These are phyloP conservation scores for Colletotrichum limetticola DNA, from an alignment of 2,329 filamentous ascomycete genomes.

Conservation along the genomic window DNA sequence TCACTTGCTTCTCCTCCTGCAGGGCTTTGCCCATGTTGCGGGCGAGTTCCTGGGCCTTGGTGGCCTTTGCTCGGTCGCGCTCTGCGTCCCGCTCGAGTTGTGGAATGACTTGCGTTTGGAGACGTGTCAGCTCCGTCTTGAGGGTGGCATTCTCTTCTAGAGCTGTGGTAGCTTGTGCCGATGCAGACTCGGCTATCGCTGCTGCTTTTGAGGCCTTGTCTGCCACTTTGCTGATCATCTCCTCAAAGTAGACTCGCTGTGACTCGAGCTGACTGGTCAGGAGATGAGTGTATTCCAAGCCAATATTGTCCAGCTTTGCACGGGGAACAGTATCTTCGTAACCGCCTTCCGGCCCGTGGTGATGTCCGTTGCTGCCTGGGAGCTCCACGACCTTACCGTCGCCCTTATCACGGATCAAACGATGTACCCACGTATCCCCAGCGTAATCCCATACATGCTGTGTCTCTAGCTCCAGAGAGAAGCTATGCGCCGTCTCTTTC, in stretches of 20 bases:
- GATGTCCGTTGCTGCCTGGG: slow-evolving; percentile 63
- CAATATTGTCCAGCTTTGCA: slow-evolving; percentile 79
- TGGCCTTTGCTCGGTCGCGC: slow-evolving; percentile 74
- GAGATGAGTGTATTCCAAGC: slow-evolving; percentile 93
- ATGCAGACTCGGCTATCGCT: slow-evolving; percentile 72
- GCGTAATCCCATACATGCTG: slow-evolving; percentile 99
- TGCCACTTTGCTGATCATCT: slow-evolving; percentile 86
- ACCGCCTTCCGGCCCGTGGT: slow-evolving; percentile 41
- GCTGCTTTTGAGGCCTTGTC: slow-evolving; percentile 87
- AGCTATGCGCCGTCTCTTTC: slow-evolving; percentile 89
- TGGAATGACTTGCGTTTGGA: slow-evolving; percentile 69
- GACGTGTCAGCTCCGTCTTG: slow-evolving; percentile 57
- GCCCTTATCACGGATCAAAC: slow-evolving; percentile 91
- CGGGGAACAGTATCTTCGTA: slow-evolving; percentile 77
- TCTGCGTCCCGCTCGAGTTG: slow-evolving; percentile 78
- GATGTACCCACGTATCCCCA: slow-evolving; percentile 94
- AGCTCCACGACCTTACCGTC: slow-evolving; percentile 93
- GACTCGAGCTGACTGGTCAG: slow-evolving; percentile 93
- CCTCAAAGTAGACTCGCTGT: slow-evolving; percentile 93
- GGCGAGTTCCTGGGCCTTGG: slow-evolving; percentile 80
- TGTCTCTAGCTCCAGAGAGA: slow-evolving; percentile 90
- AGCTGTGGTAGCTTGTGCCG: slow-evolving; percentile 55
- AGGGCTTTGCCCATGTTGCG: slow-evolving; percentile 79
- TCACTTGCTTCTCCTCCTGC: slow-evolving; percentile 88
- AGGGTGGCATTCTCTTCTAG: slow-evolving; percentile 57